Evolutionary conservation across 306 rosid species (phyloP).

Genomic region (Prunus mongolica): DNA sequence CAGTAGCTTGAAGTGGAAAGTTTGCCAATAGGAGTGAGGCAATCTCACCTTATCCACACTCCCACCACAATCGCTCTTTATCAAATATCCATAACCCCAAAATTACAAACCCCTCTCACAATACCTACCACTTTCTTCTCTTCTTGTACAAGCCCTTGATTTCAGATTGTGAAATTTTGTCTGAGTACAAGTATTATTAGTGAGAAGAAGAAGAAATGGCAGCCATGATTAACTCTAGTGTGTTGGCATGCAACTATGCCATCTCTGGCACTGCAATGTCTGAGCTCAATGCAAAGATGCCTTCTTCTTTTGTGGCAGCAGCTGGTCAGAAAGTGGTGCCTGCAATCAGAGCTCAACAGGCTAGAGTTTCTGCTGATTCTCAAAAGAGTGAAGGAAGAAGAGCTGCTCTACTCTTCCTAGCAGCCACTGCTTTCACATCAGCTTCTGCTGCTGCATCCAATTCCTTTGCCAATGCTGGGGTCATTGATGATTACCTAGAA

Average conservation of each 20-base stretch:
- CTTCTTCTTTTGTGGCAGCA: constrained; percentile 19
- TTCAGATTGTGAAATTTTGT: background rate
- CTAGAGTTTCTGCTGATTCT: constrained; percentile 18
- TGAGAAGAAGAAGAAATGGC: constrained; percentile 41
- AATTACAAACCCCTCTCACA: background rate
- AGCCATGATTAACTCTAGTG: constrained; percentile 65
- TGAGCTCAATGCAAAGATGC: constrained; percentile 48
- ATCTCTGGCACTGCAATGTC: constrained; percentile 50
- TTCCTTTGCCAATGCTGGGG: constrained; percentile 66
- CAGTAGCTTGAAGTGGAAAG: constrained; percentile 2
- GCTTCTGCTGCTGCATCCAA: constrained; percentile 31
- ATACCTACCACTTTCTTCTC: too few species aligned
- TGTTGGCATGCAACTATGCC: constrained; percentile 70
- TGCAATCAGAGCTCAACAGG: constrained; percentile 59
- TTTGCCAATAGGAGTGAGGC: constrained; percentile 70
- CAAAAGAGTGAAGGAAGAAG: constrained; percentile 59
- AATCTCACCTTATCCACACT: constrained; percentile 97
- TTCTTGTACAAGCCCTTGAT: background rate
- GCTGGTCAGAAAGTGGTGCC: constrained; percentile 35
- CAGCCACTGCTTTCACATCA: constrained; percentile 55
- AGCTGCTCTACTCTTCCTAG: constrained; percentile 55
- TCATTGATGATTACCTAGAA: constrained; percentile 81
- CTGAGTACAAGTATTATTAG: background rate
- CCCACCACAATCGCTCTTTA: constrained; percentile 48
- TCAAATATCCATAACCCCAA: constrained; percentile 29